Evolutionary conservation across 306 rosid species (phyloP), one percentile per base, ranked within the genome.

Genomic region (Carpinus fangiana): DNA sequence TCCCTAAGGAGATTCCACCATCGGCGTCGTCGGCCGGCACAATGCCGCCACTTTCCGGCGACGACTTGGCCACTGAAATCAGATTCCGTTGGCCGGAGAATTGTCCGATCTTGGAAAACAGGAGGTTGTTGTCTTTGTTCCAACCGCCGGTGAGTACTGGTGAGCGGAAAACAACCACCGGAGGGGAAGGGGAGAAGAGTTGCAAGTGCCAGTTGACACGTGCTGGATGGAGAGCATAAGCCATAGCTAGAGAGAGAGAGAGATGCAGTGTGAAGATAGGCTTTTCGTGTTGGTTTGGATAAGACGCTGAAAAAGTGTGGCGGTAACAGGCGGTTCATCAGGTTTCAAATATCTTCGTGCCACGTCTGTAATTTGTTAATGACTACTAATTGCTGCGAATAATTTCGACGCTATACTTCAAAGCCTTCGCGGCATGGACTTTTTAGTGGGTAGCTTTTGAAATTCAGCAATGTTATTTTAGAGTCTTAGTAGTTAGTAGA

Each of bases 1-100:
- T 95, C 45, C 98, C 97, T 1, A 92, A 86, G 71, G 96, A 91
- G 50, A 95, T 88, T 61, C 96, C 97, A 14, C 90, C 92, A 36
- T 84, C 92, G 8, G 87, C 84, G 7, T 77, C 87, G 7, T 68
- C 78, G 52, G 78, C 73, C 34, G 85, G 79, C 2, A 73, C 43
- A 50, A 79, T 55, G 72, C 86, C 73, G 43, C 8, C 76, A 64
- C 71, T 88, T 55, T 70, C 84, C 4, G 88, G n/a, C 2, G 95
- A 82, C 11, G 90, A 88, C 75, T 74, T 90, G 23, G 80, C 77
- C 18, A 36, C 73, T 16, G 73, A 9, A 23, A 20, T 64, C 47
- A 8, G 79, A 56, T 50, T 70, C 43, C 61, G 69, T 38, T 11
- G 51, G 36, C 51, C 69, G 67, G 80, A 79, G 70, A 55, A 69